phyloP scores from a whole-genome alignment of 164 flowering plant species.

The Taxillus chinensis region DNA sequence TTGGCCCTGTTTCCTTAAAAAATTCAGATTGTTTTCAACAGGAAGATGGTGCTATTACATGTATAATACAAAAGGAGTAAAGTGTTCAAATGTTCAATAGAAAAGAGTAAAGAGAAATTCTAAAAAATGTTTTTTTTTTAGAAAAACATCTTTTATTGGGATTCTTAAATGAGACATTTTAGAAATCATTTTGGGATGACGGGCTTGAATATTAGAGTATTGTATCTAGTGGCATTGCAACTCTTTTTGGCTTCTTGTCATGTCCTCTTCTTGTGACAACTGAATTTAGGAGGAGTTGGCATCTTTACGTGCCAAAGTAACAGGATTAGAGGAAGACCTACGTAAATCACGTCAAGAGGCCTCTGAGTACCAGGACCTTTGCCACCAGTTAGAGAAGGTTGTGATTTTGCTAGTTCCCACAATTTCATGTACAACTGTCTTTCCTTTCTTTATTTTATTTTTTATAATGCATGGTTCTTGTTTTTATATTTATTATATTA shows the following conservation, averaged over 20 bases:
- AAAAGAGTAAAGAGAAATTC: no score
- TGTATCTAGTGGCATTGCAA: background rate
- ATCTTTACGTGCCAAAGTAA: conserved; percentile 57
- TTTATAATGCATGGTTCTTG: background rate
- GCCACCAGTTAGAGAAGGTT: conserved; percentile 66
- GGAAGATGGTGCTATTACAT: background rate
- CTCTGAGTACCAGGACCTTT: conserved; percentile 41
- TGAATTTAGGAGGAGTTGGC: conserved; percentile 47
- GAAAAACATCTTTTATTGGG: no score
- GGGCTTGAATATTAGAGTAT: no score
- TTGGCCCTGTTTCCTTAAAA: conserved; percentile 8
- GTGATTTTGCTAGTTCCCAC: background rate
- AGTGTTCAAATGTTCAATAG: no score
- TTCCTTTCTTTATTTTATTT: background rate
- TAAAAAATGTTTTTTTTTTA: no score
- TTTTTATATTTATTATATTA: conserved; percentile 8
- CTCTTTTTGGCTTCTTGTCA: background rate
- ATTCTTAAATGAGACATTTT: no score
- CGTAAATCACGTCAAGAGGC: conserved; percentile 59
- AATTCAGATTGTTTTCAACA: conserved; percentile 3
- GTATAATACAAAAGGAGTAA: no score
- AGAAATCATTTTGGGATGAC: no score
- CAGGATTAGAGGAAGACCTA: conserved; percentile 62
- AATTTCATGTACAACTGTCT: background rate
- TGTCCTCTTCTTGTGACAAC: background rate